Conservation (phyloP, 495 filamentous ascomycete species). For the Podospora pseudoanserina region DNA sequence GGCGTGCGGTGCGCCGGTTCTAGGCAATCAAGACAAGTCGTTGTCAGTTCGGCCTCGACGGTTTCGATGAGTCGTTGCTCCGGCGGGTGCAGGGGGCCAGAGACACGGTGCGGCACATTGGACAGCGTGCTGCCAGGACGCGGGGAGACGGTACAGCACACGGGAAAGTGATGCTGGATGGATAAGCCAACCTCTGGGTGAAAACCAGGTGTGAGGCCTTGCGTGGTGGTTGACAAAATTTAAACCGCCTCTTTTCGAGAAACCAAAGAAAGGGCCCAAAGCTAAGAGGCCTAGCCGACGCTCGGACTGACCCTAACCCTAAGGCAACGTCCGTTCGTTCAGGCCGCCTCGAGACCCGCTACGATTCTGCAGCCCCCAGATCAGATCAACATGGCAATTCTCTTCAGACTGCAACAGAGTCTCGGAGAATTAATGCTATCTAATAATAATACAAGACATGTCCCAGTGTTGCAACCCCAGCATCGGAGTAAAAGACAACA, state of each 20-base stretch:
- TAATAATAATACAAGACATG: background rate
- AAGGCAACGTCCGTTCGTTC: background rate
- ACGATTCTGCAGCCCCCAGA: background rate
- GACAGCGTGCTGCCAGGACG: slow-evolving; percentile 2
- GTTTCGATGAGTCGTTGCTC: background rate
- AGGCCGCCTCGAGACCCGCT: background rate
- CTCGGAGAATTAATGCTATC: background rate
- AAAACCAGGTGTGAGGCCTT: slow-evolving; percentile 13
- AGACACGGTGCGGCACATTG: slow-evolving; percentile 10
- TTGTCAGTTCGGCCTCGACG: background rate
- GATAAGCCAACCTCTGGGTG: background rate
- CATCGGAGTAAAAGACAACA: background rate
- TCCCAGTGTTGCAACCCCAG: too few relatives aligned
- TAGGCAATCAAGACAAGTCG: background rate
- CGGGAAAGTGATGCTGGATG: background rate
- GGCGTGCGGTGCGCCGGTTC: background rate
- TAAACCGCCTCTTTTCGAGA: slow-evolving; percentile 16
- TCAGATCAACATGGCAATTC: background rate
- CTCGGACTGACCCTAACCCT: slow-evolving; percentile 19
- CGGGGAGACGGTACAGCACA: background rate
- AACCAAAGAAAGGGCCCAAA: background rate
- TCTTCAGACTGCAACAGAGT: background rate
- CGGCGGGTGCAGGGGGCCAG: slow-evolving; percentile 4
- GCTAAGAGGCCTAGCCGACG: slow-evolving; percentile 5
- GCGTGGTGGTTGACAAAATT: slow-evolving; percentile 25